Conservation (phyloP, 495 filamentous ascomycete species). For the Tetracladium marchalianum region DNA sequence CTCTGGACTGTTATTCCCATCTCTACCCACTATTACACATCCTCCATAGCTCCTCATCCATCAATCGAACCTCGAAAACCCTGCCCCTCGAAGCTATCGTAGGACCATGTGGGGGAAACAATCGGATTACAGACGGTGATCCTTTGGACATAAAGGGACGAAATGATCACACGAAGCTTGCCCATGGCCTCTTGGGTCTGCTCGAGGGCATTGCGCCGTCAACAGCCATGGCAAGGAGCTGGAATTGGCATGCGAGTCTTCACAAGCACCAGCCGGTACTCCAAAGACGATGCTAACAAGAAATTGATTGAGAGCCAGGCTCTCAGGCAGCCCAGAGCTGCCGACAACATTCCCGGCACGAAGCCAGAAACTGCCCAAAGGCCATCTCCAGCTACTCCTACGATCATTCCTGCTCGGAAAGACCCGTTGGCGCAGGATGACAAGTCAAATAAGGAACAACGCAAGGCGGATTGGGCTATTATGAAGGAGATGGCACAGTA, state of each 20-base stretch:
- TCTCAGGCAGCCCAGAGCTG: constrained; percentile 5
- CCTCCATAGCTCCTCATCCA: background rate
- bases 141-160: constrained; percentile 1
- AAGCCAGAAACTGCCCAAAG: constrained; percentile 13
- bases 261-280: constrained; percentile 8
- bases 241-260: constrained; percentile 11
- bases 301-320: constrained; percentile 6
- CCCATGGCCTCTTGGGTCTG: constrained; percentile 11
- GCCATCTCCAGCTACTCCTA: constrained; percentile 4
- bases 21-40: background rate
- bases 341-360: constrained; percentile 9
- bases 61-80: constrained; percentile 1
- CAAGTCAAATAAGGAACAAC: constrained; percentile 69
- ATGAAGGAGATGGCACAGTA: constrained; percentile 96
- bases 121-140: constrained; percentile 5
- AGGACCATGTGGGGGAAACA: constrained; percentile 11
- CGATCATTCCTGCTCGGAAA: constrained; percentile 3
- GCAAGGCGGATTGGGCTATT: constrained; percentile 96
- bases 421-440: constrained; percentile 33
- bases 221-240: constrained; percentile 6
- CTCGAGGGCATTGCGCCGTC: constrained; percentile 6
- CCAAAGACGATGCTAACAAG: constrained; percentile 10
- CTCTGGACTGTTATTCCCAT: background rate
- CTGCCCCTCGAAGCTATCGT: constrained; percentile 11
- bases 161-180: constrained; percentile 15